Evolutionary conservation across 1,284 basidiomycete species (phyloP).

Genomic region (Crucibulum cyathiforme): DNA sequence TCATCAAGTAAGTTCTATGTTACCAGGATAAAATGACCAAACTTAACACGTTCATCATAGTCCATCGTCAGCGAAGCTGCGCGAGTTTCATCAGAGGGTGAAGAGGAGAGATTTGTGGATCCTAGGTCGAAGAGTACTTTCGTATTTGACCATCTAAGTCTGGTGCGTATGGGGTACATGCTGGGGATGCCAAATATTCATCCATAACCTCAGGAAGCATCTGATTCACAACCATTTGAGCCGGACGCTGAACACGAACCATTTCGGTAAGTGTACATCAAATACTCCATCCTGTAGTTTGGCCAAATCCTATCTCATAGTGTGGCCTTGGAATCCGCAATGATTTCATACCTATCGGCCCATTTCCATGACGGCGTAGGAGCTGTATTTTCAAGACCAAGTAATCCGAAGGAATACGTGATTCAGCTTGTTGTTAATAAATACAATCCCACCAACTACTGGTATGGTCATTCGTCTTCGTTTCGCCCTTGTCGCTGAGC

Average conservation of each 20-base stretch:
- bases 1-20: slow-evolving; percentile 62
- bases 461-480: slow-evolving; percentile 54
- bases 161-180: slow-evolving; percentile 56
- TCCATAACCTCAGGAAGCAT: slow-evolving; percentile 65
- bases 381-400: slow-evolving; percentile 67
- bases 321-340: slow-evolving; percentile 69
- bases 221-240: slow-evolving; percentile 70
- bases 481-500: neutral
- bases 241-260: slow-evolving; percentile 71
- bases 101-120: slow-evolving; percentile 79
- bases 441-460: slow-evolving; percentile 91
- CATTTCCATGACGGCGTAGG: slow-evolving; percentile 81
- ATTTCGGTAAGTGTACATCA: slow-evolving; percentile 63
- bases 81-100: slow-evolving; percentile 44
- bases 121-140: slow-evolving; percentile 80
- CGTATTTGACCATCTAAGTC: slow-evolving; percentile 78
- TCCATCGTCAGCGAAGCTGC: slow-evolving; percentile 79
- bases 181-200: slow-evolving; percentile 7
- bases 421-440: slow-evolving; percentile 91
- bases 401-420: slow-evolving; percentile 57
- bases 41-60: slow-evolving; percentile 46
- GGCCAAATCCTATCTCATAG: slow-evolving; percentile 41
- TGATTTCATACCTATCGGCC: slow-evolving; percentile 74
- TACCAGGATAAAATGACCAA: slow-evolving; percentile 4
- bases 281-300: too few species aligned